phyloP scores from a whole-genome alignment of 495 filamentous ascomycete genomes.

The Penicillium coprophilum region DNA sequence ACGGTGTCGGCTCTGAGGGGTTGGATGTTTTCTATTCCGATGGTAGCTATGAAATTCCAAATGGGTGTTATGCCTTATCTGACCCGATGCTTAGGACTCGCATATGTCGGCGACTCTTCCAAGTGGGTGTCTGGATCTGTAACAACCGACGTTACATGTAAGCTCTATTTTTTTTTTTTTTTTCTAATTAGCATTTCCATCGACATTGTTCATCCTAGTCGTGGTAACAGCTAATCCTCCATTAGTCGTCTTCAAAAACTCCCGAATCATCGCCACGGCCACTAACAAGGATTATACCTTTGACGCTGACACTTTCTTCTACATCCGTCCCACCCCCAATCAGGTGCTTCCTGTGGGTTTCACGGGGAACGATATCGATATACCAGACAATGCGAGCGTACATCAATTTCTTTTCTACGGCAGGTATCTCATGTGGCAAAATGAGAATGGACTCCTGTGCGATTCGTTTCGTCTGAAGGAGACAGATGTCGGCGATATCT shows the following conservation, averaged over 20 bases:
- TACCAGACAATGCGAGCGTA: constrained; percentile 16
- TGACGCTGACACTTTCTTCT: constrained; percentile 21
- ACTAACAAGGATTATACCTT: constrained; percentile 22
- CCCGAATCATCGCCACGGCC: constrained; percentile 18
- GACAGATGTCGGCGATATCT: constrained; percentile 21
- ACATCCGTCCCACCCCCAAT: constrained; percentile 22
- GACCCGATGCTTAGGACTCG: constrained; percentile 17
- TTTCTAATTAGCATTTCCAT: background rate
- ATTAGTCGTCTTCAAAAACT: constrained; percentile 19
- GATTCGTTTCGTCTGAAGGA: constrained; percentile 27
- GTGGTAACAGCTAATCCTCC: background rate
- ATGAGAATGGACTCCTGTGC: constrained; percentile 10
- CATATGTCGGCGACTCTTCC: constrained; percentile 27
- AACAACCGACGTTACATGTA: constrained; percentile 30
- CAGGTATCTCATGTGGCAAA: constrained; percentile 24
- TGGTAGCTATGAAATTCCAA: constrained; percentile 7
- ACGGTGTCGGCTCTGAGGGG: constrained; percentile 6
- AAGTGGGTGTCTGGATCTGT: constrained; percentile 22
- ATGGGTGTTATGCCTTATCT: background rate
- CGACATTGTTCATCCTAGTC: background rate
- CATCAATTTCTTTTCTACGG: constrained; percentile 25
- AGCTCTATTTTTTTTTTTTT: background rate
- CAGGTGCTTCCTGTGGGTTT: constrained; percentile 23
- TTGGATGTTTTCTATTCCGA: constrained; percentile 26
- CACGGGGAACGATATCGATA: constrained; percentile 17